These are phyloP conservation scores for Pleurotus sapidus DNA, from an alignment of 768 basidiomycete genomes.

Conservation along the genomic window DNA sequence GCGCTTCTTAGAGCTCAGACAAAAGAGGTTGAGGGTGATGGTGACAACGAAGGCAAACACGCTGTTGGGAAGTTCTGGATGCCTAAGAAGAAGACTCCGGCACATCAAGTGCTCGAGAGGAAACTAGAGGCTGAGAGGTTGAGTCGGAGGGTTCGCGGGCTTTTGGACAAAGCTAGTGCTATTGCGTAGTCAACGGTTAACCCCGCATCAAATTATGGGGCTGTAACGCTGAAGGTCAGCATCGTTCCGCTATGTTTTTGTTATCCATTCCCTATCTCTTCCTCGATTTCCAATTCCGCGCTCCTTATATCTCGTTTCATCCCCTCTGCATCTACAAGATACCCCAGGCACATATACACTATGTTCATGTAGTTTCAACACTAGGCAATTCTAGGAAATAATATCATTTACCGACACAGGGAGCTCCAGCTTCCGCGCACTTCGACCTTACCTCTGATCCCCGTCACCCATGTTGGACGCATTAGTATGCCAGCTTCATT, in stretches of 20 bases:
- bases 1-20: constrained; percentile 28
- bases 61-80: constrained; percentile 62
- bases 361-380: too few species aligned
- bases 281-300: neutral
- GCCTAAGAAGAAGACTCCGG: constrained; percentile 77
- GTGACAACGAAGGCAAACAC: neutral
- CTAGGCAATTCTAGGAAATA: too few species aligned
- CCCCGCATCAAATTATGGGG: too few species aligned
- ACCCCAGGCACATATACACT: too few species aligned
- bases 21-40: constrained; percentile 10
- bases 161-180: constrained; percentile 63
- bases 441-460: too few species aligned
- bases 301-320: too few species aligned
- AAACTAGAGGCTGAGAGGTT: constrained; percentile 75
- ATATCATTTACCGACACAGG: too few species aligned
- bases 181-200: constrained; percentile 16
- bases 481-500: too few species aligned
- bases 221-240: too few species aligned
- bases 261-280: constrained; percentile 10
- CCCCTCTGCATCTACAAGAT: too few species aligned
- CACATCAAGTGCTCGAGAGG: constrained; percentile 75
- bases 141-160: constrained; percentile 62
- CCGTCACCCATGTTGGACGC: too few species aligned
- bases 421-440: too few species aligned
- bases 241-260: neutral